Base-by-base conservation (phyloP, 2,329 filamentous ascomycete species). In the Trichoderma simmonsii region DNA sequence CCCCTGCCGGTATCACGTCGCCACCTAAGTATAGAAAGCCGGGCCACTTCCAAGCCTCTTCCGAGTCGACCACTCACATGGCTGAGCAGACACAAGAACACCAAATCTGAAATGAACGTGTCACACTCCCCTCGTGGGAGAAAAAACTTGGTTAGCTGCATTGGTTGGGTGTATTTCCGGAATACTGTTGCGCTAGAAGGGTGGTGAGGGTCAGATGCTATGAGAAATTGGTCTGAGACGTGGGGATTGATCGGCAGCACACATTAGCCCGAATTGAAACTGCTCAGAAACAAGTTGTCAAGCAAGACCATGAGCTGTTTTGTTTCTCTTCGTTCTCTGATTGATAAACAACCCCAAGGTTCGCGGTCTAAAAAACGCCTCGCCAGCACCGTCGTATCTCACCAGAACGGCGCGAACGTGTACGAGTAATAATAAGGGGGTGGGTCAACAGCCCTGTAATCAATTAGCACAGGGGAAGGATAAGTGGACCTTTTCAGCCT, bases 21-120 rank as follows among this genome's bases (percentile, higher is more conserved):
- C 57, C 39, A 43, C 39, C 39, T 62, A 70, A 48, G 57, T 54
- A 62, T 70, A 70, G 57, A 59, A 48, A 48, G 56, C 56, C 28
- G 36, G 56, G 39, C 15, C 56, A 28, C 65, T n/a, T n/a, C 24
- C 48, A 30, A 21, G 18, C 30, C 24, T 9, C 48, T 34, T 9
- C 24, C 24, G 30, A 54, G 18, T 24, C 28, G 36, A 48, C 65
- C 54, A 68, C 51, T 60, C 65, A 68, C 36, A 64, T 63, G 60
- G 21, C 36, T 24, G 12, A 63, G 48, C 43, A 57, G 21, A 26
- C 9, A 18, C 14, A 36, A 56, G 48, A 66, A 56, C 21, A 6
- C 63, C 30, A 28, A 56, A 30, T 18, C 61, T 64, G 61, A 64
- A 64, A 65, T 65, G n/a, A 65, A 43, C 39, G 30, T 21, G 61